Evolutionary conservation across 306 rosid species (phyloP).

Genomic region (Oxytropis ochrocephala): DNA sequence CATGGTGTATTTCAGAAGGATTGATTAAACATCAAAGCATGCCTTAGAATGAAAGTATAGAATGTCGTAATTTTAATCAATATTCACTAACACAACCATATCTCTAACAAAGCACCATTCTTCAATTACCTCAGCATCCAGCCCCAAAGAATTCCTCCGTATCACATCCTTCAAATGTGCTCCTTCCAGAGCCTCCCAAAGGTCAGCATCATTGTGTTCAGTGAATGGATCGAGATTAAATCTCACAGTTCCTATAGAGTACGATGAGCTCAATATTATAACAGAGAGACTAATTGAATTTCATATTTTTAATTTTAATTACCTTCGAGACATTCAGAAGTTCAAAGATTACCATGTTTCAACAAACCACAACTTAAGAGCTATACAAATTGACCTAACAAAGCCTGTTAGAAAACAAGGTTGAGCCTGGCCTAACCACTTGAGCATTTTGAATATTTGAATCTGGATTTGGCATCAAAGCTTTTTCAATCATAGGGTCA

Average conservation of each 20-base stretch:
- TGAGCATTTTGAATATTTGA: not conserved
- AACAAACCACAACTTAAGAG: slow-evolving; percentile 11
- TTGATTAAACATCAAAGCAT: not conserved
- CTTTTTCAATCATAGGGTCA: slow-evolving; percentile 7
- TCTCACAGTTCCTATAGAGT: slow-evolving; percentile 66
- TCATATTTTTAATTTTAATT: slow-evolving; percentile 2
- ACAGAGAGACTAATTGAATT: slow-evolving; percentile 1
- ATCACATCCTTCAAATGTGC: slow-evolving; percentile 85
- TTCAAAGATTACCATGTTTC: not conserved
- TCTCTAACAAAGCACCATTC: not conserved
- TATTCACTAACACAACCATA: not conserved
- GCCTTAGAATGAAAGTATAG: not conserved
- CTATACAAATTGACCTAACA: slow-evolving; percentile 1
- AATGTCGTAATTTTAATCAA: not conserved
- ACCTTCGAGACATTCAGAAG: not conserved
- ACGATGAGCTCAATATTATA: slow-evolving; percentile 1
- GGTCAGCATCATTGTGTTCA: slow-evolving; percentile 86
- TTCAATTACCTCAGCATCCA: slow-evolving; percentile 71
- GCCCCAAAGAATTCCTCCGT: slow-evolving; percentile 67
- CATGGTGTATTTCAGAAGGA: not conserved
- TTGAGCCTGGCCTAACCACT: not conserved
- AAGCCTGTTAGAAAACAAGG: not conserved
- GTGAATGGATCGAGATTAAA: slow-evolving; percentile 85
- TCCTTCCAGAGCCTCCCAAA: slow-evolving; percentile 92
- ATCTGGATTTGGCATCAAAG: not conserved